A percentile compares a stretch with the other conserved stretches of the same genome.
phyloP scores from a whole-genome alignment of 768 basidiomycete genomes.

The Crassisporium funariophilum region DNA sequence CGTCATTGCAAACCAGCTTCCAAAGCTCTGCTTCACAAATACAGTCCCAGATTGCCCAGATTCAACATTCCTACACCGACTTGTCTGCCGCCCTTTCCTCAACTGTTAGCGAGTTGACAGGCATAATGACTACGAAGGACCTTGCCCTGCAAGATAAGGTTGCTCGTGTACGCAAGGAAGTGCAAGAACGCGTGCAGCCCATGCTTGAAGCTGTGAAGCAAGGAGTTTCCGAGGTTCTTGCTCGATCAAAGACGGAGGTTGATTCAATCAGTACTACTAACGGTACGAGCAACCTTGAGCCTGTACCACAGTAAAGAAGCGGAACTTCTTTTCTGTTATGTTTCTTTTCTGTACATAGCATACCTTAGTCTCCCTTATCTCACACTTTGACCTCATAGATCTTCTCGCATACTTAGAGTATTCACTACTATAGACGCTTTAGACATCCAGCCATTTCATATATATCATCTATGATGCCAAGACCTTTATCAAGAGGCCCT shows the following conservation, averaged over 20 bases:
- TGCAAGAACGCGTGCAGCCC: slow-evolving; percentile 62
- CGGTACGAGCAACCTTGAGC: too few species aligned
- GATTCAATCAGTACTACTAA: too few species aligned
- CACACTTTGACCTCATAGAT: too few species aligned
- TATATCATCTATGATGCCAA: too few species aligned
- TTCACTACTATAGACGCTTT: too few species aligned
- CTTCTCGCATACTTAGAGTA: too few species aligned
- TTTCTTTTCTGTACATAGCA: too few species aligned
- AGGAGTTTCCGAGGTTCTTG: slow-evolving; percentile 41
- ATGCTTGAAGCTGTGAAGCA: slow-evolving; percentile 55
- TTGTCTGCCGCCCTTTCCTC: slow-evolving; percentile 45
- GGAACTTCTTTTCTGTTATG: too few species aligned
- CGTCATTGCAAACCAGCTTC: slow-evolving; percentile 40
- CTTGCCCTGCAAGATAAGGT: slow-evolving; percentile 66
- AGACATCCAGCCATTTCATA: too few species aligned
- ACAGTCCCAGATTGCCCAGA: slow-evolving; percentile 53
- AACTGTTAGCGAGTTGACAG: slow-evolving; percentile 54
- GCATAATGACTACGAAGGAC: slow-evolving; percentile 54
- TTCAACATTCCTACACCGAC: slow-evolving; percentile 61
- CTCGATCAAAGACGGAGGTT: slow-evolving; percentile 22
- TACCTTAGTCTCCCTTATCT: too few species aligned
- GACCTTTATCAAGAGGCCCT: too few species aligned
- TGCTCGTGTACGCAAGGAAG: slow-evolving; percentile 53
- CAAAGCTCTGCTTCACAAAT: slow-evolving; percentile 39
- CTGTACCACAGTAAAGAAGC: too few species aligned